Base-by-base conservation (phyloP, 139 green algal genomes). In the Axilococcus clingmanii region DNA sequence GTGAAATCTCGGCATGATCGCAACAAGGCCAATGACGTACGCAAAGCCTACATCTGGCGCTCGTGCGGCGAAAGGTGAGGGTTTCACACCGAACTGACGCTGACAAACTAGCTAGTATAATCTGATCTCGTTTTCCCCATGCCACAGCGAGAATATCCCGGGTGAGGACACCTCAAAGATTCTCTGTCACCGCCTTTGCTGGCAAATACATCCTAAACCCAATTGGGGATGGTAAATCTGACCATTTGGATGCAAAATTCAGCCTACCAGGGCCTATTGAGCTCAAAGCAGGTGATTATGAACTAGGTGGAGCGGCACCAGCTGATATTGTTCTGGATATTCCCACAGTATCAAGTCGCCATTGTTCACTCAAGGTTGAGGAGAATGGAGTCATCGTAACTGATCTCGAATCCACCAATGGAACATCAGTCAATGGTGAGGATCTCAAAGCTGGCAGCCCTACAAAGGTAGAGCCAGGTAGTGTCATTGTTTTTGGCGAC, bases 401-500 rank as follows among this genome's bases (percentile, higher is more conserved):
- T 16, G 77, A 85, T 40, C 59, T 85, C 7, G 58, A 60, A 30
- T 66, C 40, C 55, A 85, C 77, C 28, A 85, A 85, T 58, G 77
- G 77, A 30, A 82, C 77, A 17, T 81, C 61, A 48, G 28, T 85
- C 15, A 68, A 79, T 36, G 61, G 61, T 19, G 30, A 70, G 27
- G 68, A 81, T 58, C 32, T 85, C 7, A n/a, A 70, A 12, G 49
- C 73, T 4, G 63, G 58, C 12, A 36, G 64, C 20, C 44, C 71
- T 23, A 44, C 64, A 31, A 12, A 19, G 27, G 40, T 80, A 23
- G 17, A 27, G 8, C 41, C 64, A 20, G 61, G 57, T 12, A 31
- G 30, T 31, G 68, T 68, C 27, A 43, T 75, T 9, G 58, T 65
- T 2, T 81, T 78, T 65, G 69, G 73, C 25, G 57, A 73, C 34